Evolutionary conservation across 805 yeast species (phyloP).

Genomic region (Candida endomychidarum): DNA sequence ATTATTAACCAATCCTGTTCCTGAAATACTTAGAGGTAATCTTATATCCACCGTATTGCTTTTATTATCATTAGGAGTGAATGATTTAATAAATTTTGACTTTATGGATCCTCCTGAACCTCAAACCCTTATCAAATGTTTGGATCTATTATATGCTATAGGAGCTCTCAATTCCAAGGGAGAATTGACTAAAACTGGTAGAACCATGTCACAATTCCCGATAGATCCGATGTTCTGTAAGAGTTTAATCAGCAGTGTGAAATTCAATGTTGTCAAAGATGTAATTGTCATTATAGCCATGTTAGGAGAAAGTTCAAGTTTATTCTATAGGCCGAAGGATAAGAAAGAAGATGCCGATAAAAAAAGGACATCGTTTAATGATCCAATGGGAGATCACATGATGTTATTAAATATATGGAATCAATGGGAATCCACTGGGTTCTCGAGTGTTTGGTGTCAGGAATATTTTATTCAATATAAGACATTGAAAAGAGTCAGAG

Average conservation of each 20-base stretch:
- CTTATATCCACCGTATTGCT: conserved; percentile 73
- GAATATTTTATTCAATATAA: conserved; percentile 80
- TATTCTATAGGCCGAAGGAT: conserved; percentile 71
- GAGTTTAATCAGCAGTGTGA: conserved; percentile 62
- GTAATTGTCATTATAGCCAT: conserved; percentile 75
- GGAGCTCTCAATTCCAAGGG: conserved; percentile 87
- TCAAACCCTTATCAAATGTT: conserved; percentile 67
- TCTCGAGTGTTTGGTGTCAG: conserved; percentile 76
- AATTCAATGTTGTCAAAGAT: conserved; percentile 62
- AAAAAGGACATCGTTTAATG: conserved; percentile 55
- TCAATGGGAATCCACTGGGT: conserved; percentile 71
- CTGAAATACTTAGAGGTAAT: conserved; percentile 89
- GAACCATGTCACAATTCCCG: conserved; percentile 89
- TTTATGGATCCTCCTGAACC: conserved; percentile 89
- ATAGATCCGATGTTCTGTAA: conserved; percentile 88
- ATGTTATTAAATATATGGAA: conserved; percentile 71
- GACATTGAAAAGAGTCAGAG: conserved; percentile 64
- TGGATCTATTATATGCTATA: conserved; percentile 78
- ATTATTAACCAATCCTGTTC: conserved; percentile 74
- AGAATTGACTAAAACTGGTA: conserved; percentile 70
- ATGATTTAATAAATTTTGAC: conserved; percentile 78
- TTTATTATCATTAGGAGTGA: conserved; percentile 79
- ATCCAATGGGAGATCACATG: conserved; percentile 73
- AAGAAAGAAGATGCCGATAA: conserved; percentile 65
- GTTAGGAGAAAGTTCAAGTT: conserved; percentile 73